Conservation (phyloP, 805 yeast species). For the Wickerhamiella parazyma region DNA sequence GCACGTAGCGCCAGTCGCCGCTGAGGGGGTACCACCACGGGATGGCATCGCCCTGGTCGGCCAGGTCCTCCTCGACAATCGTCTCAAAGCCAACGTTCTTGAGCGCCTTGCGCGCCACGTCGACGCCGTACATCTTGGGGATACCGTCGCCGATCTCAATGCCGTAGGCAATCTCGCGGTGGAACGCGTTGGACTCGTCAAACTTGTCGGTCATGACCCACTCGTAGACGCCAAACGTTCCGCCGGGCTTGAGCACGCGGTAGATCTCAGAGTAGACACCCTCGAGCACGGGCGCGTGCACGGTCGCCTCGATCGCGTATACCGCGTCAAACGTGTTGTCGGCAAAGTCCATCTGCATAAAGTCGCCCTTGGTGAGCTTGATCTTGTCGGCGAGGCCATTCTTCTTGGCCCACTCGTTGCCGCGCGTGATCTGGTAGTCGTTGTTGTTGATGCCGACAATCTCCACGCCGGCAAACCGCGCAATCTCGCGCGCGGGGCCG, state of each 20-base stretch:
- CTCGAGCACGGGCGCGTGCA: conserved; percentile 91
- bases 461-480: conserved; percentile 75
- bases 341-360: conserved; percentile 97
- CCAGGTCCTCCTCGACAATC: conserved; percentile 64
- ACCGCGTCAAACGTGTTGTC: conserved; percentile 87
- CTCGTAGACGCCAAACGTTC: conserved; percentile 93
- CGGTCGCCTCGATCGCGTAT: conserved; percentile 97
- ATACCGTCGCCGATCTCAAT: conserved; percentile 98
- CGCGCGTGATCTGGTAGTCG: conserved; percentile 89
- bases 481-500: conserved; percentile 96
- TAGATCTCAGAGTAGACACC: conserved; percentile 92
- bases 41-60: conserved; percentile 63
- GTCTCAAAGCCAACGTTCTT: conserved; percentile 77
- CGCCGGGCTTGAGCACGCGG: conserved; percentile 95
- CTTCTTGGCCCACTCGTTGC: conserved; percentile 60
- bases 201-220: conserved; percentile 97
- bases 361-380: conserved; percentile 88
- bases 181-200: conserved; percentile 76
- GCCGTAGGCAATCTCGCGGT: conserved; percentile 90
- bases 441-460: conserved; percentile 90
- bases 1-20: conserved; percentile 86
- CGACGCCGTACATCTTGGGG: conserved; percentile 82
- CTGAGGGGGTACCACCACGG: conserved; percentile 98
- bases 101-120: conserved; percentile 81
- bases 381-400: conserved; percentile 58